Conservation (phyloP, 1,284 basidiomycete genomes). For the Paramarasmius palmivorus region DNA sequence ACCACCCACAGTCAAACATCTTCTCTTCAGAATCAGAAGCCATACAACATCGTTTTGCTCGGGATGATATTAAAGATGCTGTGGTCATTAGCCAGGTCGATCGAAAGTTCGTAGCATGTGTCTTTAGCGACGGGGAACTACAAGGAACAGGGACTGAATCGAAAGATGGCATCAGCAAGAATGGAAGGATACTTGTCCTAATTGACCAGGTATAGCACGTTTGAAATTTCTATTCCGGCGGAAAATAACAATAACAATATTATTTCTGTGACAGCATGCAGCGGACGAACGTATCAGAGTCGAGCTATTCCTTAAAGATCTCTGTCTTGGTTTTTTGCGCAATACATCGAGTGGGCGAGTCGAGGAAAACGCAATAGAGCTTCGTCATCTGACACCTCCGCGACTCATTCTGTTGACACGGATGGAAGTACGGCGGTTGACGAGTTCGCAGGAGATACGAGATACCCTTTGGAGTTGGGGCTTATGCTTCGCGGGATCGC, state of each 20-base stretch:
- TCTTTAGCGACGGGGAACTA: conserved; percentile 32
- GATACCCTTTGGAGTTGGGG: conserved; percentile 73
- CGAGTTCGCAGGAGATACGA: conserved; percentile 38
- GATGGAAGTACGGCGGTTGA: conserved; percentile 57
- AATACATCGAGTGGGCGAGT: conserved; percentile 28
- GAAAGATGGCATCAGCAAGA: conserved; percentile 12
- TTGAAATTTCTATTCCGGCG: neutral
- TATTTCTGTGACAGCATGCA: conserved; percentile 65
- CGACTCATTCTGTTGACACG: conserved; percentile 62
- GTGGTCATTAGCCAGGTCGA: conserved; percentile 83
- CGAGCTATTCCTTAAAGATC: conserved; percentile 74
- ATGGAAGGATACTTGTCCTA: conserved; percentile 57
- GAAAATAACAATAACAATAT: neutral
- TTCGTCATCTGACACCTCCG: conserved; percentile 47
- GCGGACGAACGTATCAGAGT: conserved; percentile 92
- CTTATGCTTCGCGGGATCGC: conserved; percentile 51
- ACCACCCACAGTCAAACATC: too few species aligned
- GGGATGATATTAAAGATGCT: conserved; percentile 53
- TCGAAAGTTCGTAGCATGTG: conserved; percentile 83
- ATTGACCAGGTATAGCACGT: conserved; percentile 59
- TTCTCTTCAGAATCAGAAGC: conserved; percentile 7
- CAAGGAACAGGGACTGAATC: too few species aligned
- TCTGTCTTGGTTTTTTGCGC: conserved; percentile 65
- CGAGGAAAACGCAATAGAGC: conserved; percentile 34
- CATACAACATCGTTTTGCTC: conserved; percentile 43